Evolutionary conservation across 495 filamentous ascomycete species (phyloP).

Genomic region (Neurospora intermedia): DNA sequence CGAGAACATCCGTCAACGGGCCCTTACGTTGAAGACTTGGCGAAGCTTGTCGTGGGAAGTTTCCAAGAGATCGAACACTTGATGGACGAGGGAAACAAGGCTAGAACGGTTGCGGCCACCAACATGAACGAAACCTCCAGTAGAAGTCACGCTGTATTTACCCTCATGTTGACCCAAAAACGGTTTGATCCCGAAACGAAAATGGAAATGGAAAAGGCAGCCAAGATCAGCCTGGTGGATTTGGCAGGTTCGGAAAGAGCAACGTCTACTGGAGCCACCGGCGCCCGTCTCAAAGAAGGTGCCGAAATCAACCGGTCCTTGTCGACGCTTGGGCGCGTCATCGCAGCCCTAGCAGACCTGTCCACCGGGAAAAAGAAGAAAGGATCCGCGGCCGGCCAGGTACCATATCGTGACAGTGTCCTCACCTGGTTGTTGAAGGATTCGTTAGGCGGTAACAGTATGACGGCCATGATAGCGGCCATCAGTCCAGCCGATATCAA

Average conservation of each 20-base stretch:
- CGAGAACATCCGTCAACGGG: constrained; percentile 96
- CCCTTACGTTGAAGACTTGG: constrained; percentile 95
- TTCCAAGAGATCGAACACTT: constrained; percentile 93
- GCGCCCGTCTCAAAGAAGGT: constrained; percentile 92
- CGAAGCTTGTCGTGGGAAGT: constrained; percentile 92
- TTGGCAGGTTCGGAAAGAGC: constrained; percentile 95
- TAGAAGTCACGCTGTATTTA: constrained; percentile 97
- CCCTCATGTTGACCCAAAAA: constrained; percentile 89
- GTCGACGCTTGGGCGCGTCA: constrained; percentile 94
- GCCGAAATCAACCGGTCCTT: constrained; percentile 97
- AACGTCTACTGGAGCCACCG: constrained; percentile 89
- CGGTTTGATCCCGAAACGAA: constrained; percentile 85
- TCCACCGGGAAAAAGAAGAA: constrained; percentile 83
- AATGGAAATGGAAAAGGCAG: constrained; percentile 95
- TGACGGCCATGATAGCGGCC: constrained; percentile 99
- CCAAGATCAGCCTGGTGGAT: constrained; percentile 96
- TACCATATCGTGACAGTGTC: constrained; percentile 95
- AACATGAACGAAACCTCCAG: constrained; percentile 99
- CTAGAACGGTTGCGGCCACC: constrained; percentile 92
- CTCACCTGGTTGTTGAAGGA: constrained; percentile 97
- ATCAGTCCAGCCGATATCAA: constrained; percentile 99
- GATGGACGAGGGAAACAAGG: constrained; percentile 99
- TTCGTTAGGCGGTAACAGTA: constrained; percentile 94
- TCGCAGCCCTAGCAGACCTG: constrained; percentile 88
- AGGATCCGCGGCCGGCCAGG: constrained; percentile 50